Base-by-base conservation (phyloP, 345 rosid genomes). In the Aquilaria sinensis region DNA sequence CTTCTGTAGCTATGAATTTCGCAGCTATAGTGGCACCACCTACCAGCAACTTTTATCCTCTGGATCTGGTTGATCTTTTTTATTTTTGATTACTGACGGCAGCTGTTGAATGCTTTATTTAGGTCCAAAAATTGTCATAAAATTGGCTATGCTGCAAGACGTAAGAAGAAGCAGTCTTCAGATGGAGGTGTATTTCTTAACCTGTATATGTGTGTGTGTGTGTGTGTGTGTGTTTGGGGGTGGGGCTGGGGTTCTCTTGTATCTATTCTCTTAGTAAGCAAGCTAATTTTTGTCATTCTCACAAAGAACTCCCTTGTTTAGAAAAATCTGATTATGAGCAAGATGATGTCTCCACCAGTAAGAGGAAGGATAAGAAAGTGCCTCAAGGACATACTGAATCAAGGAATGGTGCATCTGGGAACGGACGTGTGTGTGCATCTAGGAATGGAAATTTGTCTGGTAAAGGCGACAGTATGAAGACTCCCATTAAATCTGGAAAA, bases 141-240 rank as follows among this genome's bases (percentile, higher is more conserved):
- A 73, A 86, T 93, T 77, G 97, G 98, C 49, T 93, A 93, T 78
- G 88, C 87, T 60, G 75, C 87, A 11, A 64, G 85, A 32, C 77
- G 78, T 70, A 75, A 67, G 60, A 78, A 68, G 80, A 85, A 72
- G n/a, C 83, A 63, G 31, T 60, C 71, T 75, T 62, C 51, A 67
- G 72, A 61, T 48, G 51, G 51, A 79, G 93, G 97, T 93, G 70
- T 49, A 41, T 30, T 58, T 13, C 53, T 43, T 37, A 9, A 51
- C 62, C 15, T 60, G 29, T 47, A 52, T 10, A 23, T 23, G 23
- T 23, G 23, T 23, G 23, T 23, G 23, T 16, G 23, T 50, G 9
- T 12, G 11, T 12, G 23, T 57, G 29, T 12, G 43, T 41, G 57
- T 47, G 53, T 12, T 62, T 66, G 43, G 41, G 30, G 33, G 34